A percentile compares a stretch with the other conserved stretches of the same genome.
Evolutionary conservation across 441 rosid species (phyloP).

Genomic region (Eutrema salsugineum): DNA sequence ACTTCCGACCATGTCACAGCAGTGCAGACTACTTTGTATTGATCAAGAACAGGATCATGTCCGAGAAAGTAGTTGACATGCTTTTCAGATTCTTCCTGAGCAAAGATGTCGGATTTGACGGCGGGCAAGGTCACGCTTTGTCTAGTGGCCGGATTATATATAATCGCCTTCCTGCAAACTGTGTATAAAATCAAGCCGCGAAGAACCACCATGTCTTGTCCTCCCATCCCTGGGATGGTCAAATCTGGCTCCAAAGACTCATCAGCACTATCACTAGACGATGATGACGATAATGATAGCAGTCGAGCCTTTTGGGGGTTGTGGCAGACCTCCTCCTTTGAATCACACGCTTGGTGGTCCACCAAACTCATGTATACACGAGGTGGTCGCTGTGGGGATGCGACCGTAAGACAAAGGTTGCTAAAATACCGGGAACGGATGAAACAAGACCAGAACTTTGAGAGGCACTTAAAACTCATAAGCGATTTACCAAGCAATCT

Average conservation of each 20-base stretch:
- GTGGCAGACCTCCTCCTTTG: not conserved
- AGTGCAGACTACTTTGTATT: not conserved
- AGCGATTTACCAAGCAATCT: not conserved
- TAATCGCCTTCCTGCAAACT: not conserved
- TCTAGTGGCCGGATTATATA: not conserved
- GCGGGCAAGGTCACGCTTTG: not conserved
- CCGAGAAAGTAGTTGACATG: not conserved
- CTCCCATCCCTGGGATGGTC: not conserved
- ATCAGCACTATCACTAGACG: not conserved
- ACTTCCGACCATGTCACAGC: not conserved
- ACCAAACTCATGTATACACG: not conserved
- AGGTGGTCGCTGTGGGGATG: not conserved
- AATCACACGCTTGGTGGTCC: not conserved
- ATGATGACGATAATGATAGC: not conserved
- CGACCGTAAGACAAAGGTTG: not conserved
- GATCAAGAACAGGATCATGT: not conserved
- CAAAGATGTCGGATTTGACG: not conserved
- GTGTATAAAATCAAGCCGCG: not conserved
- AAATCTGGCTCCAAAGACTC: not conserved
- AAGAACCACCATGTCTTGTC: not conserved
- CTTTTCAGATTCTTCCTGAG: not conserved
- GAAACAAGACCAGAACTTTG: not conserved
- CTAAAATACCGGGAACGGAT: not conserved
- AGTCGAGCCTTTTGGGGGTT: not conserved
- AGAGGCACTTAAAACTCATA: not conserved